Conservation (phyloP, 306 rosid species). For the Sicyos baderoa region DNA sequence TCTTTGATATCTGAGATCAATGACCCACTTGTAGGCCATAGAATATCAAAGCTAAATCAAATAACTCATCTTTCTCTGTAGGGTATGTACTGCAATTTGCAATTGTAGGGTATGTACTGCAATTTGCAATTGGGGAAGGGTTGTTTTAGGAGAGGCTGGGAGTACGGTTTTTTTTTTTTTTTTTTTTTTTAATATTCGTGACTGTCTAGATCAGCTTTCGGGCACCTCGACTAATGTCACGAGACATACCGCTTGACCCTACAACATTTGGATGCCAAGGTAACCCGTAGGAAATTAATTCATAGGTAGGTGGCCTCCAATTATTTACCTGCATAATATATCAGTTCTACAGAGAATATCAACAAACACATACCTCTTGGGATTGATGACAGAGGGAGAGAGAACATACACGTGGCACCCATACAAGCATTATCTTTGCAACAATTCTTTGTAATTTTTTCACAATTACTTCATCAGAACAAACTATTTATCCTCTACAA, state of each 20-base stretch:
- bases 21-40: not conserved
- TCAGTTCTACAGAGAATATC: not conserved
- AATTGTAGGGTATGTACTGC: not conserved
- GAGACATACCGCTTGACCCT: no score
- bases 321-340: not conserved
- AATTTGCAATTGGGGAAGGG: not conserved
- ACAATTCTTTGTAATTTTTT: slow-evolving; percentile 8
- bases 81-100: not conserved
- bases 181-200: no score
- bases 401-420: not conserved
- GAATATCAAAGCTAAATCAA: not conserved
- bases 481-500: slow-evolving; percentile 25
- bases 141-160: not conserved
- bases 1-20: not conserved
- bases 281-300: no score
- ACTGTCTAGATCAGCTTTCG: no score
- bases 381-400: not conserved
- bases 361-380: not conserved
- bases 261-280: no score
- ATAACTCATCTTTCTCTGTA: no score
- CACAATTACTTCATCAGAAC: slow-evolving; percentile 10
- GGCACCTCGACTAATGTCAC: no score
- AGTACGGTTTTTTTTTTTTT: no score
- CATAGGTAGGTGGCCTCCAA: no score
- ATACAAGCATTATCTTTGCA: not conserved